Evolutionary conservation across 441 rosid species (phyloP).

Genomic region (Erodium texanum): DNA sequence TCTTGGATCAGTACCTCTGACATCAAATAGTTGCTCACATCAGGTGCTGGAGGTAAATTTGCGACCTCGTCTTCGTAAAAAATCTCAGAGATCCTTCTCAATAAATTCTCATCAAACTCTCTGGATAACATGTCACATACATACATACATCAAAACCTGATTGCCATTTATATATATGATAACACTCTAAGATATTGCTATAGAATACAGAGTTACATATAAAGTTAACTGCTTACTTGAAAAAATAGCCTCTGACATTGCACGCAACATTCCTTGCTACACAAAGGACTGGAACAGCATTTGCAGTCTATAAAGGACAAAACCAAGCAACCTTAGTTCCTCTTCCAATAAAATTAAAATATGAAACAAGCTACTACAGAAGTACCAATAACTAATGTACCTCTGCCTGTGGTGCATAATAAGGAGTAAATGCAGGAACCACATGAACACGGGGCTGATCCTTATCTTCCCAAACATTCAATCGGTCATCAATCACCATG

Average conservation of each 20-base stretch:
- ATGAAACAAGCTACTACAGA: no score
- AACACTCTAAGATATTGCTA: no score
- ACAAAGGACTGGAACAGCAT: slow-evolving; percentile 76
- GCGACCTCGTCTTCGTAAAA: slow-evolving; percentile 75
- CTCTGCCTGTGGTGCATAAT: slow-evolving; percentile 98
- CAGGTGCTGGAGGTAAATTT: slow-evolving; percentile 72
- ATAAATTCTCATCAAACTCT: slow-evolving; percentile 87
- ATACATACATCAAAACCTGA: not conserved
- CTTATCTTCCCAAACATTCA: slow-evolving; percentile 96
- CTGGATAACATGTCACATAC: slow-evolving; percentile 24
- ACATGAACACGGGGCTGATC: slow-evolving; percentile 97
- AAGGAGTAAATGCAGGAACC: slow-evolving; percentile 82
- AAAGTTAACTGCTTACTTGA: slow-evolving; percentile 52
- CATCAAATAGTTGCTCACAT: slow-evolving; percentile 84
- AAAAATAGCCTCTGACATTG: slow-evolving; percentile 88
- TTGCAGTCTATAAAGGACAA: slow-evolving; percentile 48
- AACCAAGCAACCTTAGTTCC: slow-evolving; percentile 9
- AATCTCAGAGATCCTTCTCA: slow-evolving; percentile 62
- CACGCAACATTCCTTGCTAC: slow-evolving; percentile 99
- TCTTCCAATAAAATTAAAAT: not conserved
- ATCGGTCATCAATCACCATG: slow-evolving; percentile 94
- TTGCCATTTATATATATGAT: no score
- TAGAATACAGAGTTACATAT: not conserved
- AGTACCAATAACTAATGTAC: slow-evolving; percentile 22
- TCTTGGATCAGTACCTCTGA: slow-evolving; percentile 49